Evolutionary conservation across 768 basidiomycete genomes (phyloP).

Genomic region (Boletus speciosus): DNA sequence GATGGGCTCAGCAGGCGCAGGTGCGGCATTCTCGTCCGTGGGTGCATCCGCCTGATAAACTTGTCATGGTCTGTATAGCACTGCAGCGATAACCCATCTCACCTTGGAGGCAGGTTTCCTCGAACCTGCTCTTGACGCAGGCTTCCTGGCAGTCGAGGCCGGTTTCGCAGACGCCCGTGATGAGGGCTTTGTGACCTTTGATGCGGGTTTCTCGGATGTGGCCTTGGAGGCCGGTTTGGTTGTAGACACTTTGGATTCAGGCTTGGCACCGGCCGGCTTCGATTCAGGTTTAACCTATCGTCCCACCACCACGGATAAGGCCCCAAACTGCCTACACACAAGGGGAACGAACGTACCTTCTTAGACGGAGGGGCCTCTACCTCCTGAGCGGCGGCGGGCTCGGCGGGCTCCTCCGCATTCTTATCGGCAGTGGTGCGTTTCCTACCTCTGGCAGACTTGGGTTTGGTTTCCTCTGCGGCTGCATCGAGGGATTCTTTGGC

Average conservation of each 20-base stretch:
- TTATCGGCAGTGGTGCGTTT: slow-evolving; percentile 49
- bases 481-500: slow-evolving; percentile 33
- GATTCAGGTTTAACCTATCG: slow-evolving; percentile 43
- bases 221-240: slow-evolving; percentile 32
- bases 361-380: slow-evolving; percentile 56
- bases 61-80: not conserved
- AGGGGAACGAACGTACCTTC: slow-evolving; percentile 44
- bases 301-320: slow-evolving; percentile 5
- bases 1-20: slow-evolving; percentile 44
- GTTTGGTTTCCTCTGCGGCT: slow-evolving; percentile 35
- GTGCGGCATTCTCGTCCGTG: slow-evolving; percentile 37
- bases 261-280: slow-evolving; percentile 29
- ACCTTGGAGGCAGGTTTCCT: slow-evolving; percentile 68
- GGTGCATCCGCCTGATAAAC: slow-evolving; percentile 32
- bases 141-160: slow-evolving; percentile 46
- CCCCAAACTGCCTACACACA: not conserved
- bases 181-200: slow-evolving; percentile 38
- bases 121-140: slow-evolving; percentile 54
- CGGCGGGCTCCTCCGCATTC: slow-evolving; percentile 35
- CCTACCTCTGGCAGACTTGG: slow-evolving; percentile 47
- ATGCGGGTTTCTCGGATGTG: slow-evolving; percentile 39
- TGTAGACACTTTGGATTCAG: slow-evolving; percentile 32
- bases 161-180: slow-evolving; percentile 41
- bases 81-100: slow-evolving; percentile 5
- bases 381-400: slow-evolving; percentile 35